Conservation (phyloP, 2,329 filamentous ascomycete genomes). For the Purpureocillium lavendulum region DNA sequence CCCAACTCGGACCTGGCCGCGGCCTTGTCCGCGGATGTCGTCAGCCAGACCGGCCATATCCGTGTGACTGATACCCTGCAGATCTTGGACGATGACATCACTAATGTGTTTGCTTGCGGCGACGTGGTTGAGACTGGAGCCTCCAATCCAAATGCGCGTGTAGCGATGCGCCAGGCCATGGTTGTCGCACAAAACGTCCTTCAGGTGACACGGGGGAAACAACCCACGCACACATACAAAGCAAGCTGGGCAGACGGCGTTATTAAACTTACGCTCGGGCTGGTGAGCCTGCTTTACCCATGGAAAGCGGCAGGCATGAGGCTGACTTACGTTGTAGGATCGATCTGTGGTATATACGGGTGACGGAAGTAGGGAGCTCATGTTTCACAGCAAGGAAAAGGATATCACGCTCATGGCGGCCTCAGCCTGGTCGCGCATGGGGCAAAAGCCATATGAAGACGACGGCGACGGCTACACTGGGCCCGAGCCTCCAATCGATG, state of each 20-base stretch:
- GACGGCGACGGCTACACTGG: too few relatives aligned
- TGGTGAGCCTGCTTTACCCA: slow-evolving; percentile 24
- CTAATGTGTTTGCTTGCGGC: slow-evolving; percentile 54
- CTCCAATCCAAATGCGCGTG: slow-evolving; percentile 42
- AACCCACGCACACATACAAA: slow-evolving; percentile 28
- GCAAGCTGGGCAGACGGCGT: slow-evolving; percentile 37
- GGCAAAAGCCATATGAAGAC: slow-evolving; percentile 36
- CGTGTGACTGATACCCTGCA: slow-evolving; percentile 49
- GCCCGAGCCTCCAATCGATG: too few relatives aligned
- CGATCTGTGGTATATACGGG: slow-evolving; percentile 34
- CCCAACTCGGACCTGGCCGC: slow-evolving; percentile 44
- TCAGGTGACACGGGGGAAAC: slow-evolving; percentile 30
- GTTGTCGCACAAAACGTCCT: slow-evolving; percentile 48
- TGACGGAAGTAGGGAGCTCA: slow-evolving; percentile 32
- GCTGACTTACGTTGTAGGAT: slow-evolving; percentile 21
- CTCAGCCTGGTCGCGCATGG: slow-evolving; percentile 32
- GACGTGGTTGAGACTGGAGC: slow-evolving; percentile 48
- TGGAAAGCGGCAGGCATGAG: too few relatives aligned
- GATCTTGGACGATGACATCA: slow-evolving; percentile 35
- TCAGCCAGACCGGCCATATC: slow-evolving; percentile 41
- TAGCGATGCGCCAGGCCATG: slow-evolving; percentile 43
- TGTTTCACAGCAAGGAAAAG: slow-evolving; percentile 31
- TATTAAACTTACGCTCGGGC: slow-evolving; percentile 45
- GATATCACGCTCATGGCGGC: slow-evolving; percentile 34
- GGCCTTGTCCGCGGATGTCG: slow-evolving; percentile 29